Conservation (phyloP, 768 basidiomycete genomes). For the Suillus tomentosus region DNA sequence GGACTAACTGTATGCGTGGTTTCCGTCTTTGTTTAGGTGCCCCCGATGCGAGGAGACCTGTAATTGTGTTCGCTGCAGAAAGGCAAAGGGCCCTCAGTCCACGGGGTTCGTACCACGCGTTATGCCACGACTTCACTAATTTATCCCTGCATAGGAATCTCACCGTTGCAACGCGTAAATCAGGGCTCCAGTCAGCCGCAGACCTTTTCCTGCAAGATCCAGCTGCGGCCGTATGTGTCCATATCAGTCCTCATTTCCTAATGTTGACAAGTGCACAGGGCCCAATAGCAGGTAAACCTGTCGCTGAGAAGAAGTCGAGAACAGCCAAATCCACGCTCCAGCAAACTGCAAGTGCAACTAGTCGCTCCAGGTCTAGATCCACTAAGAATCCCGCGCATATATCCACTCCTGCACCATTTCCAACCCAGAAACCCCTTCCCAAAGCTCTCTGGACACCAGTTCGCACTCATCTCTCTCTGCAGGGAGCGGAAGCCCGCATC, state of each 20-base stretch:
- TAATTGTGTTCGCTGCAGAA: conserved; percentile 68
- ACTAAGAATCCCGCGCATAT: conserved; percentile 25
- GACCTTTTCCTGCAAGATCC: conserved; percentile 38
- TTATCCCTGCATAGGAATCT: conserved; percentile 38
- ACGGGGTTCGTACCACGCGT: conserved; percentile 48
- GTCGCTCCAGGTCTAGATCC: conserved; percentile 16
- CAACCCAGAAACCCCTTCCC: conserved; percentile 42
- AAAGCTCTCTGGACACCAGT: conserved; percentile 57
- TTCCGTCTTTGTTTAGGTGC: conserved; percentile 46
- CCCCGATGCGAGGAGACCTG: conserved; percentile 68
- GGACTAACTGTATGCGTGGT: conserved; percentile 17
- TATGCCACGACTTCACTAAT: conserved; percentile 8
- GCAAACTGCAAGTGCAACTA: conserved; percentile 15
- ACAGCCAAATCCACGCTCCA: conserved; percentile 16
- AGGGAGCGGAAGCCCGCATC: conserved; percentile 61
- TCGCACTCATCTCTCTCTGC: conserved; percentile 41
- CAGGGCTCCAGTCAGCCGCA: conserved; percentile 40
- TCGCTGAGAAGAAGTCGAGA: conserved; percentile 19
- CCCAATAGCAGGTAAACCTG: conserved; percentile 28
- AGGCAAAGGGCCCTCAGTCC: conserved; percentile 59
- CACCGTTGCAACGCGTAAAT: conserved; percentile 37
- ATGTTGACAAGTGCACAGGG: conserved; percentile 25
- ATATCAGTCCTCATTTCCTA: conserved; percentile 4
- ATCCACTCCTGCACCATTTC: conserved; percentile 26
- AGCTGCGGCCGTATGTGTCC: conserved; percentile 30